These are phyloP conservation scores for Fusarium kyushuense DNA, from an alignment of 2,329 filamentous ascomycete genomes.

Conservation along the genomic window DNA sequence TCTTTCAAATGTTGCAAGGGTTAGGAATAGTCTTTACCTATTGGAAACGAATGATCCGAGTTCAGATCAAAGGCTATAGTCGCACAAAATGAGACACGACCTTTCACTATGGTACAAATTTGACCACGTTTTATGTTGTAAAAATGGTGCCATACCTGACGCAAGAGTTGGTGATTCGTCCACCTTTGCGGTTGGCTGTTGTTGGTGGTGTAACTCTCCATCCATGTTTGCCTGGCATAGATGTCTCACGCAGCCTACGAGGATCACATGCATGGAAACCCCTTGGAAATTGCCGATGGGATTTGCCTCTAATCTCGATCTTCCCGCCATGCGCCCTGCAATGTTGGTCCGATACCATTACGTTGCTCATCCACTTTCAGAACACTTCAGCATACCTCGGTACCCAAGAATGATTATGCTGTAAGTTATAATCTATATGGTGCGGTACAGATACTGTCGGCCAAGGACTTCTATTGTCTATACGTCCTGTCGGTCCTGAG, in stretches of 20 bases:
- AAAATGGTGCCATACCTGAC: conserved; percentile 28
- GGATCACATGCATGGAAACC: conserved; percentile 32
- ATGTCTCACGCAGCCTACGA: not conserved
- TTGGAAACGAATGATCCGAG: conserved; percentile 20
- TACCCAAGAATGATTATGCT: not conserved
- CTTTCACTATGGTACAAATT: conserved; percentile 32
- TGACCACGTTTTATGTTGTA: conserved; percentile 22
- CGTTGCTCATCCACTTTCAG: conserved; percentile 25
- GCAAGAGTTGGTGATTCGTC: conserved; percentile 8
- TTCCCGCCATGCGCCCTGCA: conserved; percentile 3
- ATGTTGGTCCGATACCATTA: conserved; percentile 26
- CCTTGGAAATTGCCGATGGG: not conserved
- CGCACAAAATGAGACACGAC: conserved; percentile 44
- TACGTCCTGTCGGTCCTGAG: not conserved
- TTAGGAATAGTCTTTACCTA: conserved; percentile 20
- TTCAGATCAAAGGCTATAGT: conserved; percentile 22
- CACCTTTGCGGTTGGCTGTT: not conserved
- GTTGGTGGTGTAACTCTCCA: not conserved
- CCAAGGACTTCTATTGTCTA: not conserved
- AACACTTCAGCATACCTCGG: not conserved
- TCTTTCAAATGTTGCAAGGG: conserved; percentile 20
- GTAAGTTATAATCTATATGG: not conserved
- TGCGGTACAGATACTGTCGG: not conserved
- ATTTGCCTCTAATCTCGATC: conserved; percentile 25
- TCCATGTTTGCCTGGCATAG: not conserved